Evolutionary conservation across 2,329 filamentous ascomycete genomes (phyloP).

Genomic region (Paecilomyces dactylethromorphus): DNA sequence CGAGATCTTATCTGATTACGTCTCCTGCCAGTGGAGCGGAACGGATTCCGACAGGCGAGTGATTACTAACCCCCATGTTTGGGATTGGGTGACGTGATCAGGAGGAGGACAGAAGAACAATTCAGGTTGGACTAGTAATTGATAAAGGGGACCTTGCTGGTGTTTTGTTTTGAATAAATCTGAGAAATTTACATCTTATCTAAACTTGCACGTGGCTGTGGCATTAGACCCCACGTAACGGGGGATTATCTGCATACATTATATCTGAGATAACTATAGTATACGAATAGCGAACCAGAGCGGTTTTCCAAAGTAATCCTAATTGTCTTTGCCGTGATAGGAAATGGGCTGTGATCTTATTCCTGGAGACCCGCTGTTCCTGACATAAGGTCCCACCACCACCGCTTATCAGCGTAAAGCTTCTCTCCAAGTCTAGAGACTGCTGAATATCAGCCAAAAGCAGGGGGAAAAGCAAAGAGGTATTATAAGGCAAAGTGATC

Average conservation of each 20-base stretch:
- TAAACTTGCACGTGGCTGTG: background rate
- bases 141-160: too few relatives aligned
- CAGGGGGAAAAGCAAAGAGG: background rate
- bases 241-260: background rate
- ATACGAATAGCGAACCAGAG: background rate
- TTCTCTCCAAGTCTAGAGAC: background rate
- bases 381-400: background rate
- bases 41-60: conserved; percentile 2
- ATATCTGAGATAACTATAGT: background rate
- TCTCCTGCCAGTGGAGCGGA: conserved; percentile 1
- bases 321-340: background rate
- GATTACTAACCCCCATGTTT: conserved; percentile 7
- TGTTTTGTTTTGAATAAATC: too few relatives aligned
- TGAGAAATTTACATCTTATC: background rate
- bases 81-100: background rate
- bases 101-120: background rate
- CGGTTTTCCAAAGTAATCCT: background rate
- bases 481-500: background rate
- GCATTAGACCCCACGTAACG: too few relatives aligned
- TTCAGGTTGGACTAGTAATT: background rate
- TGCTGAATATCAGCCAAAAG: background rate
- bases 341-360: background rate
- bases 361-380: background rate
- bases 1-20: conserved; percentile 3
- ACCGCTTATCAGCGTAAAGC: background rate